These are phyloP conservation scores for Gossypium australe DNA, from an alignment of 345 rosid species.

Conservation along the genomic window DNA sequence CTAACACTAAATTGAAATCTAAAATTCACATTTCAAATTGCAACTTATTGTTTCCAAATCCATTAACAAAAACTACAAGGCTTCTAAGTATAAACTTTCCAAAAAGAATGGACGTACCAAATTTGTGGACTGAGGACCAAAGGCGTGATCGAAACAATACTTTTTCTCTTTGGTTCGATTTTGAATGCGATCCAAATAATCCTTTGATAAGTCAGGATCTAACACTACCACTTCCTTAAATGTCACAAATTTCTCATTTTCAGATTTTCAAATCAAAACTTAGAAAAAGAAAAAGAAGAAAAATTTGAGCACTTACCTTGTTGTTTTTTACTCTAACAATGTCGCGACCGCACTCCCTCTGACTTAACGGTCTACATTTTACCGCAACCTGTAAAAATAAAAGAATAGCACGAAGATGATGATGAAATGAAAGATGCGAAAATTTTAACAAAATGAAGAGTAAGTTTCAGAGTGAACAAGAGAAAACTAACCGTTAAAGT, in stretches of 20 bases:
- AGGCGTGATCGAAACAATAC: conserved; percentile 82
- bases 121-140: conserved; percentile 63
- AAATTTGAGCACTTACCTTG: conserved; percentile 34
- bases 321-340: conserved; percentile 63
- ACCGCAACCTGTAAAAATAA: conserved; percentile 62
- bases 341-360: conserved; percentile 61
- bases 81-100: background rate
- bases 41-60: background rate
- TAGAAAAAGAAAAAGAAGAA: background rate
- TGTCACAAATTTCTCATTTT: background rate
- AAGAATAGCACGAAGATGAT: background rate
- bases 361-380: conserved; percentile 68
- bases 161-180: conserved; percentile 81
- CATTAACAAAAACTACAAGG: conserved; percentile 4
- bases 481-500: conserved; percentile 53
- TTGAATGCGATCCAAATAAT: conserved; percentile 75
- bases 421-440: background rate
- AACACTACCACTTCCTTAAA: conserved; percentile 73
- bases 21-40: background rate
- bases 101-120: conserved; percentile 27
- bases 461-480: background rate
- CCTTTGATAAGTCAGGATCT: conserved; percentile 85
- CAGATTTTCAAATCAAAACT: background rate
- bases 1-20: background rate
- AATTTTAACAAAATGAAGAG: background rate